These are phyloP conservation scores for Calonectria ilicicola DNA, from an alignment of 2,329 filamentous ascomycete species.

Conservation along the genomic window DNA sequence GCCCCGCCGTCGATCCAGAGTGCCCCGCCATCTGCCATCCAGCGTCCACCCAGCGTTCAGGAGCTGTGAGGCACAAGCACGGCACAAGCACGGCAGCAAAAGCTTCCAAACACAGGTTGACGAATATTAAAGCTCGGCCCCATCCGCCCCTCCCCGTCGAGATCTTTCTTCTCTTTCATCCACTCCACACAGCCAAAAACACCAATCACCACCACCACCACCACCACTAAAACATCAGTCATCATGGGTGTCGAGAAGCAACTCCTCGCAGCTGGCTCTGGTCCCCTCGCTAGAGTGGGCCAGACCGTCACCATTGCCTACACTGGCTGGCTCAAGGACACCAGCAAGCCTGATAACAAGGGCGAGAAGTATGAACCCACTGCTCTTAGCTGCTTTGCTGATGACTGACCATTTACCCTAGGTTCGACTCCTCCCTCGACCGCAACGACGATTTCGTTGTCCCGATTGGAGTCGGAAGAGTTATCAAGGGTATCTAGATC, in stretches of 20 bases:
- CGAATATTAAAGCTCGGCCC: constrained; percentile 23
- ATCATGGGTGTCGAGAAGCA: constrained; percentile 82
- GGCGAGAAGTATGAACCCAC: constrained; percentile 75
- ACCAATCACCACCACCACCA: constrained; percentile 29
- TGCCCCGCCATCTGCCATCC: constrained; percentile 44
- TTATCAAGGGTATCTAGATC: constrained; percentile 80
- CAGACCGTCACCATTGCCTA: constrained; percentile 90
- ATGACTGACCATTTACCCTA: constrained; percentile 51
- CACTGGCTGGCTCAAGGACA: constrained; percentile 86
- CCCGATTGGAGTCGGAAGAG: constrained; percentile 82
- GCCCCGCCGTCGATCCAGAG: constrained; percentile 44
- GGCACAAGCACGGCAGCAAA: constrained; percentile 17
- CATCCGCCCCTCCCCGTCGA: constrained; percentile 13
- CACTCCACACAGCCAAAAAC: constrained; percentile 25
- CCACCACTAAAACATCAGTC: constrained; percentile 34
- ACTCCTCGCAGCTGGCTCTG: constrained; percentile 70
- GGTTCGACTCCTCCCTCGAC: constrained; percentile 89
- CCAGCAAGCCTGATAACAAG: constrained; percentile 69
- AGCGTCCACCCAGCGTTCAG: constrained; percentile 31
- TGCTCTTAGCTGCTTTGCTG: background rate
- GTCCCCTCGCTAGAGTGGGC: constrained; percentile 70
- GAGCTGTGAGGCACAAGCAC: constrained; percentile 28
- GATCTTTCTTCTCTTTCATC: constrained; percentile 9
- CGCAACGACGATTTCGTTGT: constrained; percentile 79
- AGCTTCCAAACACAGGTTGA: constrained; percentile 30